phyloP scores from a whole-genome alignment of 2,329 filamentous ascomycete species.

The Ophiostoma sp. region DNA sequence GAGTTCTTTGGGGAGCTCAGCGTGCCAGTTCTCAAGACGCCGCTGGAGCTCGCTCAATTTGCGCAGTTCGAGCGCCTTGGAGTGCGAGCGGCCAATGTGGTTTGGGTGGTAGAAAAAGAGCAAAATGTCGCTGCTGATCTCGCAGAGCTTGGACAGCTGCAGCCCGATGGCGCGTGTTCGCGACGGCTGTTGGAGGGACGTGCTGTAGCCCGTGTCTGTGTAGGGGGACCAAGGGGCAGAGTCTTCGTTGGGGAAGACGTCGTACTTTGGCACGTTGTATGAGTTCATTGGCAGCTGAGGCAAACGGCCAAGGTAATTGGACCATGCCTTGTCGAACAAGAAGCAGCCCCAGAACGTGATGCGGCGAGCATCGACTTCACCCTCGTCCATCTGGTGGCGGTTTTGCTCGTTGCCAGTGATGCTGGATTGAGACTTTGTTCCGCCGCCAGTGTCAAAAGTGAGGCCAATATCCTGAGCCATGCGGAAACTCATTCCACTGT shows the following conservation, averaged over 20 bases:
- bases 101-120: conserved; percentile 86
- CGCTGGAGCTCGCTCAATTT: conserved; percentile 89
- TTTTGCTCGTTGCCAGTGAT: not conserved
- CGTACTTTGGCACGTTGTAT: conserved; percentile 79
- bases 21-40: conserved; percentile 82
- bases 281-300: conserved; percentile 77
- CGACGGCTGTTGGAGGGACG: conserved; percentile 69
- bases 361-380: conserved; percentile 80
- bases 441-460: conserved; percentile 69
- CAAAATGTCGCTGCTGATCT: conserved; percentile 88
- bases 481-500: conserved; percentile 95
- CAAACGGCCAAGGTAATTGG: conserved; percentile 87
- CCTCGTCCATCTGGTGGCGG: conserved; percentile 54
- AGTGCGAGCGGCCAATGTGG: conserved; percentile 55
- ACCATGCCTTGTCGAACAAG: conserved; percentile 98
- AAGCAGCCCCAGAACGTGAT: conserved; percentile 98
- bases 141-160: conserved; percentile 76
- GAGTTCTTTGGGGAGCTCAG: conserved; percentile 75
- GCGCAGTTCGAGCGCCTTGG: conserved; percentile 81
- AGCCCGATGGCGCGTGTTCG: conserved; percentile 75
- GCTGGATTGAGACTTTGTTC: not conserved
- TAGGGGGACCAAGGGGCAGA: conserved; percentile 72
- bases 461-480: conserved; percentile 95
- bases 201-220: conserved; percentile 72
- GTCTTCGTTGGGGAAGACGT: conserved; percentile 87